These are phyloP conservation scores for Fonsecaea nubica DNA, from an alignment of 2,329 filamentous ascomycete species.

Conservation along the genomic window DNA sequence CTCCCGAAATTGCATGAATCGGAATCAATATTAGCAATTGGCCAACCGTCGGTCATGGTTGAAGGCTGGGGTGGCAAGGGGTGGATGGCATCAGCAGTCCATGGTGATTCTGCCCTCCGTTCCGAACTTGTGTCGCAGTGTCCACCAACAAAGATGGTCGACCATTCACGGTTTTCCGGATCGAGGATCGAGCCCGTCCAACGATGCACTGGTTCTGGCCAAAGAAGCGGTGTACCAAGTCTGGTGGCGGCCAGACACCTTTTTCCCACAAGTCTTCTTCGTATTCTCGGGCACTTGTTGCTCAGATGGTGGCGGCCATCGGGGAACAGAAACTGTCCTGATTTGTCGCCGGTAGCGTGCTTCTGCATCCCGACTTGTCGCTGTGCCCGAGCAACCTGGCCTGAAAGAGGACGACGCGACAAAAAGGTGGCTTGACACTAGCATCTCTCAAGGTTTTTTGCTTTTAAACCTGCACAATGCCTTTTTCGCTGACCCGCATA, in stretches of 20 bases:
- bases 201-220: neutral
- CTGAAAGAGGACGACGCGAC: neutral
- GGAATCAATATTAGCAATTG: neutral
- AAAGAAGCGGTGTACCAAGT: neutral
- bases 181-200: neutral
- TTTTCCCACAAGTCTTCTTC: neutral
- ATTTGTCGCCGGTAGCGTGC: neutral
- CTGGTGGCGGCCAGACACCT: neutral
- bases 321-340: neutral
- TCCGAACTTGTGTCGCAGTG: neutral
- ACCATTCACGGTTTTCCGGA: neutral
- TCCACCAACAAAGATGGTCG: neutral
- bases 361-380: neutral
- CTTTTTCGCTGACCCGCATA: neutral
- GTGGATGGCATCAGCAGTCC: neutral
- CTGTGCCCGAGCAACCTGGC: neutral
- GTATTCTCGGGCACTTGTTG: neutral
- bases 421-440: slow-evolving; percentile 1
- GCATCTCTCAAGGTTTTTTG: neutral
- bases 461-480: neutral
- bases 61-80: neutral
- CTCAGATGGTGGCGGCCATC: neutral
- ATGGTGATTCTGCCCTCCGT: neutral
- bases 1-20: slow-evolving; percentile 3
- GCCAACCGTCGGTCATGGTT: neutral